Evolutionary conservation across 208 protist genomes (phyloP).

Genomic region (Leptomonas seymouri): DNA sequence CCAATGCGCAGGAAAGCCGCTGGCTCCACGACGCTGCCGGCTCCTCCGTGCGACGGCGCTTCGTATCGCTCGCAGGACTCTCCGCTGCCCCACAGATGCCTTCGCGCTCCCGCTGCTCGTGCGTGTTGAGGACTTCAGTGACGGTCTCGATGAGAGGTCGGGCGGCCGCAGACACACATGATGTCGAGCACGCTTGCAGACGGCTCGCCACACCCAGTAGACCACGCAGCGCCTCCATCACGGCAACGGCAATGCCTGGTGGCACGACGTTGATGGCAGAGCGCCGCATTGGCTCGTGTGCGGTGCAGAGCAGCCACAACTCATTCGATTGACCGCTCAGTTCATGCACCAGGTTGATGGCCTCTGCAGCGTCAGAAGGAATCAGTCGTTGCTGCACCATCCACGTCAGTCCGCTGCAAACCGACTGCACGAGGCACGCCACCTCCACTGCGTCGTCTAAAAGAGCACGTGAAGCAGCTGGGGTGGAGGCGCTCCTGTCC

Average conservation of each 20-base stretch:
- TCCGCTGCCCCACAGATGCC: background rate
- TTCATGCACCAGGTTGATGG: conserved; percentile 43
- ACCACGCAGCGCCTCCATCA: conserved; percentile 18
- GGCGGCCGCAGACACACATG: conserved; percentile 18
- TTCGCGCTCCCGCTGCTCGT: conserved; percentile 3
- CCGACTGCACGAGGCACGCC: conserved; percentile 54
- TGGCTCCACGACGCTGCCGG: conserved; percentile 19
- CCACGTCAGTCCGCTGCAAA: conserved; percentile 57
- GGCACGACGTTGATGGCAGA: conserved; percentile 22
- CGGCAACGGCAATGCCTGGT: conserved; percentile 1
- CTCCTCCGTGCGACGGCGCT: conserved; percentile 47
- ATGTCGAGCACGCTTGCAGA: conserved; percentile 15
- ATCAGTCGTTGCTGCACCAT: conserved; percentile 58
- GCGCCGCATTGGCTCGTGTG: conserved; percentile 29
- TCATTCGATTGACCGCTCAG: conserved; percentile 36
- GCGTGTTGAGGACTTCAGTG: conserved; percentile 8
- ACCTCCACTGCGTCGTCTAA: conserved; percentile 54
- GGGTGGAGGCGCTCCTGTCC: background rate
- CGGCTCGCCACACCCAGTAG: conserved; percentile 18
- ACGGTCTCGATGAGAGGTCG: conserved; percentile 18
- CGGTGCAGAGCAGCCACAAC: conserved; percentile 69
- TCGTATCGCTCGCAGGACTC: conserved; percentile 7
- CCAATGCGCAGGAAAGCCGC: conserved; percentile 21
- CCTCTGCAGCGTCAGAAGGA: conserved; percentile 18
- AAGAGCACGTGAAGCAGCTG: conserved; percentile 19